Evolutionary conservation across 495 filamentous ascomycete species (phyloP).

Genomic region (Copromyces sp.): DNA sequence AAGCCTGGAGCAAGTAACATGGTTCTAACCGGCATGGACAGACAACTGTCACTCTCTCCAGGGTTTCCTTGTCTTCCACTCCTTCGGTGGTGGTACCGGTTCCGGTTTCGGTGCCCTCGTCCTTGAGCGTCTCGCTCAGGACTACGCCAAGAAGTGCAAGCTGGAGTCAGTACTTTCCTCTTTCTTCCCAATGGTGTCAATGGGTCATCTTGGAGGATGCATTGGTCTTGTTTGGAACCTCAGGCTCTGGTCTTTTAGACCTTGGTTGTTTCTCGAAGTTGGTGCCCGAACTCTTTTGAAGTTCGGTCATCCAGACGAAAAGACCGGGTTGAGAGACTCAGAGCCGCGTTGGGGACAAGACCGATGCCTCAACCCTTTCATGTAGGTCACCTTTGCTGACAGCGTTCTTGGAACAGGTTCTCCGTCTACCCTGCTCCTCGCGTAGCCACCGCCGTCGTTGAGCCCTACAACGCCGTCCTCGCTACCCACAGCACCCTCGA

Average conservation of each 20-base stretch:
- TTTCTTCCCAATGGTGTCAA: background rate
- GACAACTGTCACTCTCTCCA: constrained; percentile 88
- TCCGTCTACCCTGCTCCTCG: constrained; percentile 80
- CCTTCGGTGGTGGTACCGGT: constrained; percentile 85
- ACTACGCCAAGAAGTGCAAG: constrained; percentile 93
- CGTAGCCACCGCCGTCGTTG: constrained; percentile 78
- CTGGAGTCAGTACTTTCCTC: constrained; percentile 41
- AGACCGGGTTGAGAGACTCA: background rate
- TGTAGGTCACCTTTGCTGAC: background rate
- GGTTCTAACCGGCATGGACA: constrained; percentile 27
- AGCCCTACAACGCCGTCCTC: constrained; percentile 88
- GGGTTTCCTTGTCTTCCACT: constrained; percentile 90
- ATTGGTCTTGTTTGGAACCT: background rate
- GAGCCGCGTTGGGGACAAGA: background rate
- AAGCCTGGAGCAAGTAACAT: background rate
- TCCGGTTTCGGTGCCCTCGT: constrained; percentile 84
- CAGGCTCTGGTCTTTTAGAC: background rate
- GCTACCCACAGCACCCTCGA: constrained; percentile 91
- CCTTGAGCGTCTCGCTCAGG: constrained; percentile 75
- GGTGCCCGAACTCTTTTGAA: background rate
- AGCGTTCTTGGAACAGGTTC: constrained; percentile 32
- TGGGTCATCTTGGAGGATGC: background rate
- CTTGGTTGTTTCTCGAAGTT: background rate
- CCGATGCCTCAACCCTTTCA: background rate
- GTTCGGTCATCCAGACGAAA: background rate